Evolutionary conservation across 2,329 filamentous ascomycete genomes (phyloP).

Genomic region (Apiospora rasikravindrae): DNA sequence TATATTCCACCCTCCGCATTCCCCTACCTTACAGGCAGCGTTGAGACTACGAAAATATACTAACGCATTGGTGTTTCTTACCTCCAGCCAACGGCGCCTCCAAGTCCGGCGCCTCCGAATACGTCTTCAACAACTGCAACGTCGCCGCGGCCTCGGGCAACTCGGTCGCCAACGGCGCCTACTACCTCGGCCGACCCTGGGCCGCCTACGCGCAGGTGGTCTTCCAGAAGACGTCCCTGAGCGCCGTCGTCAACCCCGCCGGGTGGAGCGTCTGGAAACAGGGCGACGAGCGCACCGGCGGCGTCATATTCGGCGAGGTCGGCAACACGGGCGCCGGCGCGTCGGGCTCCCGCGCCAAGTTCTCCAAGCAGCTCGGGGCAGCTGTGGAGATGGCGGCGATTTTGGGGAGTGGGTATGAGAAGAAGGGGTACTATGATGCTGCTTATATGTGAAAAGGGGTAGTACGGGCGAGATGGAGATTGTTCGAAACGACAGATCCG

Average conservation of each 20-base stretch:
- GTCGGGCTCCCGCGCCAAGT: slow-evolving; percentile 55
- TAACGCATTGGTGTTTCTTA: neutral
- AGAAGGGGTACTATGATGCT: slow-evolving; percentile 29
- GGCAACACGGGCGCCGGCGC: slow-evolving; percentile 62
- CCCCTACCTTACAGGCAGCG: too few relatives aligned
- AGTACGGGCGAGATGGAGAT: neutral
- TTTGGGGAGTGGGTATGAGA: slow-evolving; percentile 27
- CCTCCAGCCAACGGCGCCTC: slow-evolving; percentile 45
- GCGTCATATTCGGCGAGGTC: slow-evolving; percentile 64
- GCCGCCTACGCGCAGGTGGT: slow-evolving; percentile 50
- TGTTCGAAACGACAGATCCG: neutral
- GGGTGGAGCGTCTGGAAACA: slow-evolving; percentile 63
- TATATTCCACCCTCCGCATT: neutral
- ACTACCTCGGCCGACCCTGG: slow-evolving; percentile 56
- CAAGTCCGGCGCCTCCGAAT: slow-evolving; percentile 42
- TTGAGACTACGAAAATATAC: neutral
- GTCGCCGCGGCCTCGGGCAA: slow-evolving; percentile 45
- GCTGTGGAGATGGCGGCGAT: slow-evolving; percentile 41
- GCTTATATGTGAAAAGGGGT: slow-evolving; percentile 21
- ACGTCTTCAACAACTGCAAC: slow-evolving; percentile 50
- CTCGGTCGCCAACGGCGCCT: slow-evolving; percentile 43
- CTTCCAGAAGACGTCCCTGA: slow-evolving; percentile 55
- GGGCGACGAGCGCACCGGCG: slow-evolving; percentile 51
- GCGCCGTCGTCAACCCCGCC: slow-evolving; percentile 59
- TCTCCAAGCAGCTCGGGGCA: slow-evolving; percentile 41